Base-by-base conservation (phyloP, 2,329 filamentous ascomycete species). In the Ceratocystis cacaofunesta region DNA sequence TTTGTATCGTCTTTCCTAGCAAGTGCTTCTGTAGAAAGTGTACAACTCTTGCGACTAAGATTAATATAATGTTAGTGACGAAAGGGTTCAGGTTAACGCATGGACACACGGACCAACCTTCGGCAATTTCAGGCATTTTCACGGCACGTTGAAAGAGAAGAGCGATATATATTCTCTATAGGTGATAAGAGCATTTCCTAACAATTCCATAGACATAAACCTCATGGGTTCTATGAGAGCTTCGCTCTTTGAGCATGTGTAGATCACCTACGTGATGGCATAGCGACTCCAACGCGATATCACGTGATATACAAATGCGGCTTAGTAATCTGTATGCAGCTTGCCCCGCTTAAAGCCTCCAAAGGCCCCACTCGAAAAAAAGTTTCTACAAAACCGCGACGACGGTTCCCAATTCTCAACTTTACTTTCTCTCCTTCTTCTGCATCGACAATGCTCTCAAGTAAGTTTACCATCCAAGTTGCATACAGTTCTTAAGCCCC, bases 1-100 rank as follows among this genome's bases (percentile, higher is more conserved):
- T 82, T 60, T 80, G 77, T 68, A 99, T 86, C 8, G 81, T 88
- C 76, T 90, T 94, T 65, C 90, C 90, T 32, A 95, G 87, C n/a
- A 95, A 81, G 74, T 90, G 84, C 69, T 88, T 86, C 68, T 85
- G 86, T 48, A 99, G 83, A 73, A 87, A 95, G 73, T 96, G 88
- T 62, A 95, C 90, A 69, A 92, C 84, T 55, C 92, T 88, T 22
- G 90, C 88, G 69, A 96, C 88, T 85, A 44, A 57, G 28, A 66
- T 17, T 22, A 5, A n/a, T 5, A 10, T 12, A 17, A 15, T 15
- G 25, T 68, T 61, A 58, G 41, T 17, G 6, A 3, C 2, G 8
- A 66, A 62, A 62, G 62, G 46, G 1, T 57, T 66, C 25, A 36
- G 64, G 36, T 63, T 66, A 52, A 12, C 8, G 2, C 6, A 44